These are phyloP conservation scores for Penicillium roqueforti DNA, from an alignment of 495 filamentous ascomycete genomes.

Conservation along the genomic window DNA sequence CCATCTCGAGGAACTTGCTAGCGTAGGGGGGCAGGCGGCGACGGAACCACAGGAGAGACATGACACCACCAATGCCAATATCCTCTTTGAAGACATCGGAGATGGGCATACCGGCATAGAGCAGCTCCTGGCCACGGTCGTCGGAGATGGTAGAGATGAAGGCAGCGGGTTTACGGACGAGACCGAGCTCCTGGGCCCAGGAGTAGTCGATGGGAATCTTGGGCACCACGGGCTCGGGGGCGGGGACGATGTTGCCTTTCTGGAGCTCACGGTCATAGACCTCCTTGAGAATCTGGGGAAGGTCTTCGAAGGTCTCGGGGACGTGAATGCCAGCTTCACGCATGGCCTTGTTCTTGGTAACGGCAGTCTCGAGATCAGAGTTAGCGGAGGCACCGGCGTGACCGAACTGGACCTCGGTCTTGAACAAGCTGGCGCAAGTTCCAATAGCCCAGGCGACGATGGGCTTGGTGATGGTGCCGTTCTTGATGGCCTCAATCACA, in stretches of 20 bases:
- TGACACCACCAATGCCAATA: slow-evolving; percentile 98
- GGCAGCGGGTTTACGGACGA: slow-evolving; percentile 98
- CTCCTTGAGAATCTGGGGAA: slow-evolving; percentile 66
- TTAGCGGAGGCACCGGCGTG: slow-evolving; percentile 98
- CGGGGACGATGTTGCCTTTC: slow-evolving; percentile 76
- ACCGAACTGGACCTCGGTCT: slow-evolving; percentile 99
- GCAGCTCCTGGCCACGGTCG: slow-evolving; percentile 97
- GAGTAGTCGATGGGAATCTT: slow-evolving; percentile 99
- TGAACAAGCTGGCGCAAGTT: slow-evolving; percentile 99
- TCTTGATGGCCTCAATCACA: slow-evolving; percentile 96
- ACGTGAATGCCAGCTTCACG: slow-evolving; percentile 89
- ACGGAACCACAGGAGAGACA: slow-evolving; percentile 99
- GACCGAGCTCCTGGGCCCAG: slow-evolving; percentile 98
- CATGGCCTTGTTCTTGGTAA: slow-evolving; percentile 95
- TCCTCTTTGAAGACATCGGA: slow-evolving; percentile 99
- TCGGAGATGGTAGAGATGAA: slow-evolving; percentile 99
- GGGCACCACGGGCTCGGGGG: slow-evolving; percentile 84
- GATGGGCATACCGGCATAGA: slow-evolving; percentile 98
- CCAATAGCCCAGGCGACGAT: slow-evolving; percentile 99
- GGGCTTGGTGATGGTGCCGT: slow-evolving; percentile 91
- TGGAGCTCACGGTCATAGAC: slow-evolving; percentile 85
- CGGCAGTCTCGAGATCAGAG: slow-evolving; percentile 96
- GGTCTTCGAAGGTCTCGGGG: slow-evolving; percentile 94
- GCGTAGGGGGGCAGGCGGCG: slow-evolving; percentile 94
- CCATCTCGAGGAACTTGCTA: slow-evolving; percentile 99